Conservation (phyloP, 2,329 filamentous ascomycete genomes). For the Xylariaceae sp. region DNA sequence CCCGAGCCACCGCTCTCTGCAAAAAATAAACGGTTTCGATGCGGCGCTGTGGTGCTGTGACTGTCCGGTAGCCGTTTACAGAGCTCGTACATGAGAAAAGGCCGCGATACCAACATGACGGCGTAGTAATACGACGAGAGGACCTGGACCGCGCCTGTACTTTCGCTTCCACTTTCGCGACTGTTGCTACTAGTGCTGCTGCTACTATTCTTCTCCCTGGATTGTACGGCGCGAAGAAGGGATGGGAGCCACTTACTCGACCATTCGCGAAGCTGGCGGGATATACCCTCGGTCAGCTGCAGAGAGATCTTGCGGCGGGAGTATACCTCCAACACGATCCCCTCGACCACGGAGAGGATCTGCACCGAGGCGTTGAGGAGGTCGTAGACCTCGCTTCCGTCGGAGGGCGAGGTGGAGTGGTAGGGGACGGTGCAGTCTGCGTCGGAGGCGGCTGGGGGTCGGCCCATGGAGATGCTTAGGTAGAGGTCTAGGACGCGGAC, state of each 20-base stretch:
- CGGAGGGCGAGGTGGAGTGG: slow-evolving; percentile 43
- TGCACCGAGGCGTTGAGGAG: slow-evolving; percentile 60
- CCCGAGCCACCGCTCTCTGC: slow-evolving; percentile 45
- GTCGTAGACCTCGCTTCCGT: slow-evolving; percentile 51
- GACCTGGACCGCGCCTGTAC: slow-evolving; percentile 58
- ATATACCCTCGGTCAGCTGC: slow-evolving; percentile 60
- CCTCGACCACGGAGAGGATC: slow-evolving; percentile 58
- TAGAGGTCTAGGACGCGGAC: slow-evolving; percentile 59
- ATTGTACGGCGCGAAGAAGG: slow-evolving; percentile 49
- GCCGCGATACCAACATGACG: slow-evolving; percentile 62
- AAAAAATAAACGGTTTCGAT: too few species aligned
- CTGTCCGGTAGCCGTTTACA: slow-evolving; percentile 52
- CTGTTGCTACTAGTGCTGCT: too few species aligned
- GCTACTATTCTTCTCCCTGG: too few species aligned
- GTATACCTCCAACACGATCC: slow-evolving; percentile 59
- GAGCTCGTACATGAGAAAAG: slow-evolving; percentile 63
- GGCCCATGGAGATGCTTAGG: slow-evolving; percentile 60
- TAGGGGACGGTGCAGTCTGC: slow-evolving; percentile 62
- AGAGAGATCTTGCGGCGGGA: slow-evolving; percentile 60
- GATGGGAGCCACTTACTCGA: slow-evolving; percentile 55
- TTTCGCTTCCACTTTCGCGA: slow-evolving; percentile 39
- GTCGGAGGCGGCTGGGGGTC: slow-evolving; percentile 60
- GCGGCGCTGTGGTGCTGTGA: slow-evolving; percentile 23
- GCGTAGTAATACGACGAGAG: slow-evolving; percentile 62
- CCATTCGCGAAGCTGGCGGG: slow-evolving; percentile 59